Evolutionary conservation across 352 stramenopile species (phyloP).

Genomic region (Phytophthora tubulina): DNA sequence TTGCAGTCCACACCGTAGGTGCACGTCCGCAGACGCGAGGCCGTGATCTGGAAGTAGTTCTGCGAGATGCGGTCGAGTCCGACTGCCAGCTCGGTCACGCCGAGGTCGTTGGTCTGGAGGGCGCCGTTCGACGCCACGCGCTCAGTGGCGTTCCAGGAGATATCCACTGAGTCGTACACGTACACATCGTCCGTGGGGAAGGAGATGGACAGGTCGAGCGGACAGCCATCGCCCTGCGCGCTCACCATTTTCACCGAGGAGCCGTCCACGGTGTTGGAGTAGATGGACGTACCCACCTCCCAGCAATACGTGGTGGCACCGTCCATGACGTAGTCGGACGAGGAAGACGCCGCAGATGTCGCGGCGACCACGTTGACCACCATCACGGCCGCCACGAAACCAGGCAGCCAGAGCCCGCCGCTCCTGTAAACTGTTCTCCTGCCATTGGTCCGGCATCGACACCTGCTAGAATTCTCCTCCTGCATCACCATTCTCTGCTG

Average conservation of each 20-base stretch:
- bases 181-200: conserved; percentile 58
- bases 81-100: conserved; percentile 47
- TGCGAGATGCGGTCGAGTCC: conserved; percentile 67
- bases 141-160: conserved; percentile 75
- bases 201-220: conserved; percentile 57
- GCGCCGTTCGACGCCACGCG: conserved; percentile 43
- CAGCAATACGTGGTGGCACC: conserved; percentile 71
- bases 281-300: conserved; percentile 65
- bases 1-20: conserved; percentile 55
- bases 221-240: conserved; percentile 57
- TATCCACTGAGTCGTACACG: conserved; percentile 64
- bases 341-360: conserved; percentile 27
- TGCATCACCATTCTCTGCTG: conserved; percentile 21
- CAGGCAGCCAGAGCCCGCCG: conserved; percentile 13
- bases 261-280: conserved; percentile 55
- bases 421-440: conserved; percentile 18
- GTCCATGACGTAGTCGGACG: conserved; percentile 42
- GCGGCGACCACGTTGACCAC: conserved; percentile 28
- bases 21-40: conserved; percentile 69
- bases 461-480: conserved; percentile 15
- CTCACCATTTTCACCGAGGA: conserved; percentile 47
- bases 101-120: conserved; percentile 60
- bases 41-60: conserved; percentile 59
- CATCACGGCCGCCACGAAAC: conserved; percentile 14
- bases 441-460: conserved; percentile 8